Evolutionary conservation across 495 filamentous ascomycete genomes (phyloP).

Genomic region (Tuber aestivum): DNA sequence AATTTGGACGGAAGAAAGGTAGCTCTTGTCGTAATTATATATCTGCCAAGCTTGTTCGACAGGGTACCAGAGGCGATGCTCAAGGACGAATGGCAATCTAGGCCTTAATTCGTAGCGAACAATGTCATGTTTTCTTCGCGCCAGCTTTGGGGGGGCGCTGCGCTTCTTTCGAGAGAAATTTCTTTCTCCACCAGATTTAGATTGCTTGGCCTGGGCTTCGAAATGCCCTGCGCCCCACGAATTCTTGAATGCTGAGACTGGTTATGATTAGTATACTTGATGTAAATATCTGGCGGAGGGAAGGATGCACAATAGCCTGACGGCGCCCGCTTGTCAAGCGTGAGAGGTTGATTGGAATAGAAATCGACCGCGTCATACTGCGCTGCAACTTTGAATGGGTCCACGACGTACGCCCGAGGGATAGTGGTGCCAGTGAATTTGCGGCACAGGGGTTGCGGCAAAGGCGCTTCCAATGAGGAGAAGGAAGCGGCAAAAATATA

Average conservation of each 20-base stretch:
- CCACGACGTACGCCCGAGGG: rapidly evolving
- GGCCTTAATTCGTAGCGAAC: not conserved
- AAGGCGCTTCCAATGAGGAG: not conserved
- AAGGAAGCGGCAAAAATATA: not conserved
- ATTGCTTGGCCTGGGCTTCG: not conserved
- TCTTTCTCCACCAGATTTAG: rapidly evolving
- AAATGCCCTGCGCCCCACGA: not conserved
- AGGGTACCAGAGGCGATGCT: not conserved
- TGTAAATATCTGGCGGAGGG: not conserved
- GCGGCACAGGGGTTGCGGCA: not conserved
- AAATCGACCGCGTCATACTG: not conserved
- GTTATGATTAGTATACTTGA: not conserved
- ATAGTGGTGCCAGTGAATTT: not conserved
- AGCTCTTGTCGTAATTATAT: not conserved
- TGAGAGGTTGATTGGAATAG: not conserved
- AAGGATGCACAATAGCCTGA: not conserved
- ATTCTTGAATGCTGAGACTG: not conserved
- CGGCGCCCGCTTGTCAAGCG: not conserved
- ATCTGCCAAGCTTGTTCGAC: not conserved
- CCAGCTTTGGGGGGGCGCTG: not conserved
- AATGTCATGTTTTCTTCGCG: not conserved
- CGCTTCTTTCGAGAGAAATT: rapidly evolving
- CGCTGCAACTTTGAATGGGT: not conserved
- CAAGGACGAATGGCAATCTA: not conserved
- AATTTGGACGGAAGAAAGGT: not conserved